These are phyloP conservation scores for Peltaster fructicola DNA, from an alignment of 2,329 filamentous ascomycete genomes.

Conservation along the genomic window DNA sequence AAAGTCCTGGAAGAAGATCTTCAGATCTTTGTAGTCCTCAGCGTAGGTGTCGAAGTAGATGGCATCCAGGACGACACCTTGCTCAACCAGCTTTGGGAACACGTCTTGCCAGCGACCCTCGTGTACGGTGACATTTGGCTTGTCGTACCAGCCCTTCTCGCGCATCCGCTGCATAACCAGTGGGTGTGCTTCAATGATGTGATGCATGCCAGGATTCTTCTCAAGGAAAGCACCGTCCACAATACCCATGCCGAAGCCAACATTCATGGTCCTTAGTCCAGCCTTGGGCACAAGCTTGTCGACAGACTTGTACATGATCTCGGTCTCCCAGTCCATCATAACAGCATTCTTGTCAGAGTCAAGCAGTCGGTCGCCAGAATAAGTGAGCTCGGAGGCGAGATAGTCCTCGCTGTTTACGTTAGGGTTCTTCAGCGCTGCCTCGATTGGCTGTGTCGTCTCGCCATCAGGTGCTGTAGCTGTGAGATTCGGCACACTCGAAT, in stretches of 20 bases:
- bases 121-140: slow-evolving; percentile 30
- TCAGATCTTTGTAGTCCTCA: slow-evolving; percentile 75
- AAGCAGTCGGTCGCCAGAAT: slow-evolving; percentile 28
- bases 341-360: slow-evolving; percentile 33
- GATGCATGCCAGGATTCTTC: slow-evolving; percentile 26
- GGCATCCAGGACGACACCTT: slow-evolving; percentile 28
- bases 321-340: slow-evolving; percentile 37
- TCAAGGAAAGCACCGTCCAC: slow-evolving; percentile 30
- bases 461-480: slow-evolving; percentile 13
- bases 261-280: slow-evolving; percentile 29
- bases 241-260: slow-evolving; percentile 35
- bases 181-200: slow-evolving; percentile 36
- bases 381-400: slow-evolving; percentile 29
- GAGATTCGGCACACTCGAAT: slow-evolving; percentile 10
- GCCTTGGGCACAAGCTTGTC: slow-evolving; percentile 22
- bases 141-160: slow-evolving; percentile 30
- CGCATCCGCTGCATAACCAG: slow-evolving; percentile 28
- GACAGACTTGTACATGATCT: slow-evolving; percentile 30
- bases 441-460: slow-evolving; percentile 9
- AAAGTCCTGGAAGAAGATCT: slow-evolving; percentile 73
- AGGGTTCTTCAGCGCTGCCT: slow-evolving; percentile 14
- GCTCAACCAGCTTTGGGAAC: slow-evolving; percentile 26
- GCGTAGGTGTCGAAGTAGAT: slow-evolving; percentile 97
- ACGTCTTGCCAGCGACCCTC: slow-evolving; percentile 34
- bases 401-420: slow-evolving; percentile 31